Evolutionary conservation across 495 filamentous ascomycete species (phyloP), one percentile per base, ranked within the genome.

Genomic region (Neurospora sp.): DNA sequence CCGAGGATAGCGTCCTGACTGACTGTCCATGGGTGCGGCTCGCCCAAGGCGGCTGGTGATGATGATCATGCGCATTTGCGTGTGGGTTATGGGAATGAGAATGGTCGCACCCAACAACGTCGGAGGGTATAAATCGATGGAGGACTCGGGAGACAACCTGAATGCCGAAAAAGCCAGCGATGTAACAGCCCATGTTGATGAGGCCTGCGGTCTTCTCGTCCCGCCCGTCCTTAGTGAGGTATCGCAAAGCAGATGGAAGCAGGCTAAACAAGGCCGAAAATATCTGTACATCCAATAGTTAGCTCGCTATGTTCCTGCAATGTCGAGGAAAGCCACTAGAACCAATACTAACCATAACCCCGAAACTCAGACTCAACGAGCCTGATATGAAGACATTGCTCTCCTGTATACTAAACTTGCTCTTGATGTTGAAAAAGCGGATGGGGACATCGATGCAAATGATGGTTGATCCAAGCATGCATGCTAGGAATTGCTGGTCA

Each of bases 261-360:
- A 99, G 98, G 80, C 92, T 94, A 78, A 96, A 97, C 38, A 99
- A 82, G 2, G 96, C 91, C 71, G 94, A 97, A 78, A 97, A 99
- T 20, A 98, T 85, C 94, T 98, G 78, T 9, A 44, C 38, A 45
- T 77, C 14, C 22, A 35, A 16, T 14, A 73, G 78, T 74, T 41
- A 75, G 71, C 74, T 40, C 74, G 76, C 61, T 22, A 41, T 72
- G 70, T 72, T 68, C 68, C 72, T 69, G 48, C n/a, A 69, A 35
- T 12, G 69, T 53, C n/a, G 18, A 69, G 44, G 20, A 12, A 9
- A 65, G 31, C 10, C 12, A 65, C 48, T 31, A 48, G 45, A 68
- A 9, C 31, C 12, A 18, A 61, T 22, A 82, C 88, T 71, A 81
- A 98, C 94, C 94, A 99, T 96, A n/a, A 99, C 96, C 40, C 96